These are phyloP conservation scores for Pseudovirgaria hyperparasitica DNA, from an alignment of 2,329 filamentous ascomycete genomes.

Conservation along the genomic window DNA sequence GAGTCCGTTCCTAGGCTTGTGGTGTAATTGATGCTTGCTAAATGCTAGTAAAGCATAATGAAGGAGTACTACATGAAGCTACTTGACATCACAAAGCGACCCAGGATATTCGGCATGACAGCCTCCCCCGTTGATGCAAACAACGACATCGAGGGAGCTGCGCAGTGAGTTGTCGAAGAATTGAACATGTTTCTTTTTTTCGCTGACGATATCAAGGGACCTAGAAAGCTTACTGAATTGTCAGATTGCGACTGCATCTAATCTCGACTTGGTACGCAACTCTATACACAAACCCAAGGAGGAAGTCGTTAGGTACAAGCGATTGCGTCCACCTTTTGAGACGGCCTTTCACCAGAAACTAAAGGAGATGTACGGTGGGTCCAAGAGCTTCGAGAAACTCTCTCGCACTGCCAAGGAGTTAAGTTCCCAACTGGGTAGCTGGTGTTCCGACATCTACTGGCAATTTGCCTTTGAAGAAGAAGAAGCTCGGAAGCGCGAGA, in stretches of 20 bases:
- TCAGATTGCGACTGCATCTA: constrained; percentile 65
- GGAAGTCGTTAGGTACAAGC: constrained; percentile 44
- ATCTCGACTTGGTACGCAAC: constrained; percentile 46
- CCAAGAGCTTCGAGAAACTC: constrained; percentile 40
- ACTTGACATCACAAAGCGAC: constrained; percentile 36
- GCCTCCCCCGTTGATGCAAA: constrained; percentile 86
- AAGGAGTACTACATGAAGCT: constrained; percentile 64
- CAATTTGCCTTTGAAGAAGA: constrained; percentile 52
- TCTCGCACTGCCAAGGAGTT: constrained; percentile 49
- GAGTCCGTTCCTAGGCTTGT: constrained; percentile 3
- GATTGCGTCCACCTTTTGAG: constrained; percentile 38
- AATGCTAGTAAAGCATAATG: constrained; percentile 48
- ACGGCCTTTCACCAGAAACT: constrained; percentile 55
- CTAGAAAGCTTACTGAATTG: constrained; percentile 69
- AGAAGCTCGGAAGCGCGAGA: constrained; percentile 48
- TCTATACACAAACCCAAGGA: constrained; percentile 47
- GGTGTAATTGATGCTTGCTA: not conserved
- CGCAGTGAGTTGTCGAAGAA: constrained; percentile 27
- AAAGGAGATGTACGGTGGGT: constrained; percentile 36
- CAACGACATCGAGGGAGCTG: constrained; percentile 57
- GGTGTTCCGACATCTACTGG: constrained; percentile 81
- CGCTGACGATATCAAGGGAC: constrained; percentile 27
- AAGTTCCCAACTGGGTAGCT: constrained; percentile 58
- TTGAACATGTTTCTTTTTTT: constrained; percentile 5
- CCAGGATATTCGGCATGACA: constrained; percentile 89